phyloP scores from a whole-genome alignment of 208 protist species.

The Trichomonas vaginalis region DNA sequence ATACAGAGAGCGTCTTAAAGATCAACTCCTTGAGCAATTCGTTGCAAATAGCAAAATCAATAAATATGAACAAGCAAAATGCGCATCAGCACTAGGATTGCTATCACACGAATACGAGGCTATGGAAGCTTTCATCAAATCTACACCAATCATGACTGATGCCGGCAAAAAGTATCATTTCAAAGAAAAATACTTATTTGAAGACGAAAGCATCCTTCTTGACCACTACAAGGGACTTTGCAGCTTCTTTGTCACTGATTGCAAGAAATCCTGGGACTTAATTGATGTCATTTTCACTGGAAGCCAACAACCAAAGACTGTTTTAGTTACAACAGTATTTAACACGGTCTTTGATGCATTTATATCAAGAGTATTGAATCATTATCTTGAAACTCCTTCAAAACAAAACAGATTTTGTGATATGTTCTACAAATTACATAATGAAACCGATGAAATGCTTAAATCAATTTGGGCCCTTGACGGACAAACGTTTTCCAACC shows the following conservation, averaged over 20 bases:
- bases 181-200: background rate
- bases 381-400: background rate
- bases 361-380: background rate
- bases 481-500: background rate
- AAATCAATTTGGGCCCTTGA: background rate
- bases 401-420: background rate
- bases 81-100: background rate
- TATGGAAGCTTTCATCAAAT: background rate
- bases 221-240: background rate
- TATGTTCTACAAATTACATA: background rate
- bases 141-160: background rate
- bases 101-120: background rate
- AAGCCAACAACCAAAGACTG: background rate
- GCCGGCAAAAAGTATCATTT: background rate
- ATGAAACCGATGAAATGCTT: background rate
- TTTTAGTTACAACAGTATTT: background rate
- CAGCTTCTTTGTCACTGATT: background rate
- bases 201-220: background rate
- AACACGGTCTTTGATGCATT: background rate
- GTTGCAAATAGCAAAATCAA: background rate
- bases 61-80: background rate
- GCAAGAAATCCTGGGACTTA: background rate
- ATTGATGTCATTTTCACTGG: background rate
- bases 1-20: background rate
- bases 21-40: background rate